These are phyloP conservation scores for Fusarium hainanense DNA, from an alignment of 2,329 filamentous ascomycete species.

Conservation along the genomic window DNA sequence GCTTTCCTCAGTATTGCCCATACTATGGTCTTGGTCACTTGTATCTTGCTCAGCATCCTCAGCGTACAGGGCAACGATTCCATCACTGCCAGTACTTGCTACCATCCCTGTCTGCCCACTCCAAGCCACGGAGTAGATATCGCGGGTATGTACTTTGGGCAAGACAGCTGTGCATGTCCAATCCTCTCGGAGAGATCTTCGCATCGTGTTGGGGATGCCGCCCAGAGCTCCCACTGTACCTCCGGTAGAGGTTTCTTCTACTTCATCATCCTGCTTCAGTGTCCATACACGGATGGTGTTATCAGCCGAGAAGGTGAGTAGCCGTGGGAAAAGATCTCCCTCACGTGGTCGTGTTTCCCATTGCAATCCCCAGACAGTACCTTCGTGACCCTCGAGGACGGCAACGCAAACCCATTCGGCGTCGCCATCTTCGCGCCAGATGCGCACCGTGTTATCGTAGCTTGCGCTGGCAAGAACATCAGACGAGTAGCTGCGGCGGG, in stretches of 20 bases:
- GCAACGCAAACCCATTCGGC: constrained; percentile 92
- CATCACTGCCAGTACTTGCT: constrained; percentile 91
- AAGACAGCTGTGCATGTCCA: constrained; percentile 85
- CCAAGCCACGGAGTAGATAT: constrained; percentile 89
- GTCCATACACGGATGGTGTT: constrained; percentile 83
- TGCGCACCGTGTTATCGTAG: constrained; percentile 90
- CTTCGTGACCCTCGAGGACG: constrained; percentile 80
- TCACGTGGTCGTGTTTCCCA: constrained; percentile 65
- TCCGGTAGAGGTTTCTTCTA: constrained; percentile 41
- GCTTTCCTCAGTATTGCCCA: constrained; percentile 33
- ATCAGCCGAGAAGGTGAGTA: constrained; percentile 90
- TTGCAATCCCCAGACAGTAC: constrained; percentile 91
- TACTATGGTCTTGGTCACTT: constrained; percentile 43
- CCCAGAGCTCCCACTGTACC: constrained; percentile 58
- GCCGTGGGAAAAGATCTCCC: constrained; percentile 64
- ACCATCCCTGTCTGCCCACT: constrained; percentile 80
- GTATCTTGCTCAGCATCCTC: constrained; percentile 23
- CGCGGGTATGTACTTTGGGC: constrained; percentile 79
- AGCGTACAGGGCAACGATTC: constrained; percentile 78
- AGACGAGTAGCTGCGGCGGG: constrained; percentile 62
- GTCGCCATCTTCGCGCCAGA: constrained; percentile 91
- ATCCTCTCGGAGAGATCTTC: constrained; percentile 79
- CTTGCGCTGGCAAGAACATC: constrained; percentile 89
- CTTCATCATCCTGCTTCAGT: constrained; percentile 64
- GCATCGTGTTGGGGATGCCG: constrained; percentile 90